A percentile compares a stretch with the other conserved stretches of the same genome.
phyloP scores from a whole-genome alignment of 2,329 filamentous ascomycete genomes.

The Talaromyces piceae region DNA sequence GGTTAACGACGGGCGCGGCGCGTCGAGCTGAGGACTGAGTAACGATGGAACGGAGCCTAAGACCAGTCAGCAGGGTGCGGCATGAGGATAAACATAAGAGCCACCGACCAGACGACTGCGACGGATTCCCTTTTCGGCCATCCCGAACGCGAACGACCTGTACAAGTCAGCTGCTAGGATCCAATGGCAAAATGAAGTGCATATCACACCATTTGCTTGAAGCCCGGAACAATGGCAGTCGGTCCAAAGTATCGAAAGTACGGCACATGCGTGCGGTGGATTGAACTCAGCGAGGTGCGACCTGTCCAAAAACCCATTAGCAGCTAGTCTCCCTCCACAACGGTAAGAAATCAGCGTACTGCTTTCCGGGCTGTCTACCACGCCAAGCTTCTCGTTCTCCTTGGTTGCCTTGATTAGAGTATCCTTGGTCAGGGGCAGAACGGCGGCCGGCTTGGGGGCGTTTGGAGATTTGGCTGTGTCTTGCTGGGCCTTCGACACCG shows the following conservation, averaged over 20 bases:
- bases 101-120: constrained; percentile 31
- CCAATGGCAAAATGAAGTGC: neutral
- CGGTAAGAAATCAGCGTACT: constrained; percentile 20
- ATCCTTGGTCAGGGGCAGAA: constrained; percentile 11
- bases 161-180: constrained; percentile 27
- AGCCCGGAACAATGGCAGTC: constrained; percentile 83
- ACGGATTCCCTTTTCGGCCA: constrained; percentile 33
- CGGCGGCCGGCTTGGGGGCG: constrained; percentile 11
- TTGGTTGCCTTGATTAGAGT: constrained; percentile 8
- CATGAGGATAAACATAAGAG: neutral
- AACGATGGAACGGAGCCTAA: constrained; percentile 31
- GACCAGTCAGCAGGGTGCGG: neutral
- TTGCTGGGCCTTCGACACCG: constrained; percentile 11
- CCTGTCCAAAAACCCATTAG: constrained; percentile 15
- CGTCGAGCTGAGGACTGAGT: constrained; percentile 26
- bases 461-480: constrained; percentile 15
- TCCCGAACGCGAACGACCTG: constrained; percentile 52
- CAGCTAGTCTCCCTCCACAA: neutral
- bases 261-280: constrained; percentile 51
- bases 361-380: constrained; percentile 29
- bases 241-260: constrained; percentile 89
- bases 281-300: constrained; percentile 31
- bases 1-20: constrained; percentile 14
- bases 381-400: constrained; percentile 15
- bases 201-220: constrained; percentile 81